Evolutionary conservation across 345 rosid genomes (phyloP).

Genomic region (Brassica nigra): DNA sequence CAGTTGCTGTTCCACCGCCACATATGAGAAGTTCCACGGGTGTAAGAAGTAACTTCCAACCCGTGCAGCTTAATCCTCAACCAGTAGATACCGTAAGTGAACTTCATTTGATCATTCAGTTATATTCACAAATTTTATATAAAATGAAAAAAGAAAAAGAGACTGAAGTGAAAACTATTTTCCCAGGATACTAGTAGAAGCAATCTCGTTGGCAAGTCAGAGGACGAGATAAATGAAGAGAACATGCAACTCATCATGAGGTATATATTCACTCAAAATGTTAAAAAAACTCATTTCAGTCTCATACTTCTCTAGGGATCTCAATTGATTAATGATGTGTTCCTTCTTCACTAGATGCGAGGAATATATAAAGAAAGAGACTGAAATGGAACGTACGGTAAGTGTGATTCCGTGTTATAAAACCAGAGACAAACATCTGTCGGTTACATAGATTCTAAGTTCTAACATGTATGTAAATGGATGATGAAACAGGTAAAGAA

Average conservation of each 20-base stretch:
- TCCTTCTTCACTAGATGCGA: constrained; percentile 58
- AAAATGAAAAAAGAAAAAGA: not conserved
- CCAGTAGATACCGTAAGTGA: constrained; percentile 24
- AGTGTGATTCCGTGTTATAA: not conserved
- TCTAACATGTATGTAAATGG: constrained; percentile 4
- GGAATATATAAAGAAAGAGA: constrained; percentile 53
- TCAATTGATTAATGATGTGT: not conserved
- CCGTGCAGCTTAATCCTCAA: constrained; percentile 16
- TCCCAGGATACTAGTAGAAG: not conserved
- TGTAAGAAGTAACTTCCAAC: constrained; percentile 1
- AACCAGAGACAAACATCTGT: not conserved
- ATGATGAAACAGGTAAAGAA: constrained; percentile 48
- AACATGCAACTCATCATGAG: constrained; percentile 66
- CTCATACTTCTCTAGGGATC: not conserved
- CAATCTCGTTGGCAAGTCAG: constrained; percentile 32
- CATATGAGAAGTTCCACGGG: constrained; percentile 25
- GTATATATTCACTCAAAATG: constrained; percentile 39
- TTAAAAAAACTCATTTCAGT: not conserved
- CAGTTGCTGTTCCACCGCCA: constrained; percentile 18
- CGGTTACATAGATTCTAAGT: not conserved
- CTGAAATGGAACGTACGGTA: constrained; percentile 59
- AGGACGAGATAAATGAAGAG: constrained; percentile 65
- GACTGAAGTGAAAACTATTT: not conserved
- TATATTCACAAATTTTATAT: not conserved
- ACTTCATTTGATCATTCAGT: not conserved